These are phyloP conservation scores for Evansstolkia leycettana DNA, from an alignment of 495 filamentous ascomycete genomes.

Conservation along the genomic window DNA sequence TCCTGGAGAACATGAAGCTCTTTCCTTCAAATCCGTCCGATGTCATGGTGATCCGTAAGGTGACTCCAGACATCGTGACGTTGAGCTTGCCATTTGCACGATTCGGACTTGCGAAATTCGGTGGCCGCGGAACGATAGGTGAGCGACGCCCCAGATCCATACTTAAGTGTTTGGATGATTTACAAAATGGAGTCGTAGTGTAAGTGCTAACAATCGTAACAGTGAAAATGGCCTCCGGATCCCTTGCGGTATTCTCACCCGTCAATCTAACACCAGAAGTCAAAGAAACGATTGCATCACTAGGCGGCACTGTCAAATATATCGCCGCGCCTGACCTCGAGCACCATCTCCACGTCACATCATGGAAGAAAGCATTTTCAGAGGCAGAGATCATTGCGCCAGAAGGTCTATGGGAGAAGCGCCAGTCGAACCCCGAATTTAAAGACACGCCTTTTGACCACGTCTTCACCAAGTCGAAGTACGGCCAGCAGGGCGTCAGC, in stretches of 20 bases:
- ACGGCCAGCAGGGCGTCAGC: slow-evolving; percentile 40
- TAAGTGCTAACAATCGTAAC: background rate
- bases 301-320: slow-evolving; percentile 67
- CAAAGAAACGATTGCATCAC: slow-evolving; percentile 47
- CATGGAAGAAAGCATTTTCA: slow-evolving; percentile 73
- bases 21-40: slow-evolving; percentile 55
- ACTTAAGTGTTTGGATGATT: too few species aligned
- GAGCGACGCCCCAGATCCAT: slow-evolving; percentile 1
- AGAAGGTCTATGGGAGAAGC: slow-evolving; percentile 79
- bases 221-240: slow-evolving; percentile 67
- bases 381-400: slow-evolving; percentile 68
- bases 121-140: slow-evolving; percentile 81
- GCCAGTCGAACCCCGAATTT: slow-evolving; percentile 51
- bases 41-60: slow-evolving; percentile 76
- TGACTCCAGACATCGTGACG: slow-evolving; percentile 70
- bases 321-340: slow-evolving; percentile 78
- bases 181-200: too few species aligned
- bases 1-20: slow-evolving; percentile 17
- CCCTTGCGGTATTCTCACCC: slow-evolving; percentile 85
- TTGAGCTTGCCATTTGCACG: slow-evolving; percentile 77
- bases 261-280: slow-evolving; percentile 69
- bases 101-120: slow-evolving; percentile 68
- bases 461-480: slow-evolving; percentile 48
- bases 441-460: slow-evolving; percentile 56
- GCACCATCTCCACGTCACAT: slow-evolving; percentile 81